Evolutionary conservation across 176 grass and related monocot species (phyloP), one percentile per base, ranked within the genome.

Genomic region (Thalia dealbata): DNA sequence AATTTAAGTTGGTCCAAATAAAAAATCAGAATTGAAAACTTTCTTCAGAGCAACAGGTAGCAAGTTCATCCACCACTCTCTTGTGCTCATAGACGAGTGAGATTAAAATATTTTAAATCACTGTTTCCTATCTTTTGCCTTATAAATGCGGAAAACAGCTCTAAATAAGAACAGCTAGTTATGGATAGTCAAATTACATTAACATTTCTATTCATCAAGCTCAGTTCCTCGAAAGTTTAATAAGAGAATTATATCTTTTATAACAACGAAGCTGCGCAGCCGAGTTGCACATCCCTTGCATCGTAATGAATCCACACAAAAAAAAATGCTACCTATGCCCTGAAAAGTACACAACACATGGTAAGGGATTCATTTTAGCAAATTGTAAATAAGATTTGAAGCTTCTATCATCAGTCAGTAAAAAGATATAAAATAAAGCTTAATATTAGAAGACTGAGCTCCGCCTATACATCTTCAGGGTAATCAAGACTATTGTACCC

Each of bases 311-410:
- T n/a, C 54, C 7, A n/a, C n/a, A n/a, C n/a, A n/a, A n/a, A n/a
- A 18, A 58, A 58, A 58, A 58, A 58, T 58, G 54, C 54, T 58
- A 58, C 54, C 54, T 58, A 21, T 58, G 54, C 54, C 54, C 54
- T 58, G 54, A 58, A 58, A 58, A 58, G 54, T n/a, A 58, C 21
- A n/a, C n/a, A 7, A 19, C 8, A 19, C 18, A 58, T 3, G 7
- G 21, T 58, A 19, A 58, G 16, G 54, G 21, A n/a, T 58, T 58
- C 21, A 58, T 58, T 19, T 7, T 38, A 56, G 21, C n/a, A n/a
- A 38, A 56, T n/a, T 8, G 19, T 8, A 23, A 58, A 14, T n/a
- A 23, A 58, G 18, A 58, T n/a, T 58, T 9, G n/a, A 58, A 58
- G 22, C 54, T 23, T 38, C 32, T 2, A 38, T 38, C 1, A 38